These are phyloP conservation scores for Saccharomycopsis fibuligera DNA, from an alignment of 805 yeast species.

Conservation along the genomic window DNA sequence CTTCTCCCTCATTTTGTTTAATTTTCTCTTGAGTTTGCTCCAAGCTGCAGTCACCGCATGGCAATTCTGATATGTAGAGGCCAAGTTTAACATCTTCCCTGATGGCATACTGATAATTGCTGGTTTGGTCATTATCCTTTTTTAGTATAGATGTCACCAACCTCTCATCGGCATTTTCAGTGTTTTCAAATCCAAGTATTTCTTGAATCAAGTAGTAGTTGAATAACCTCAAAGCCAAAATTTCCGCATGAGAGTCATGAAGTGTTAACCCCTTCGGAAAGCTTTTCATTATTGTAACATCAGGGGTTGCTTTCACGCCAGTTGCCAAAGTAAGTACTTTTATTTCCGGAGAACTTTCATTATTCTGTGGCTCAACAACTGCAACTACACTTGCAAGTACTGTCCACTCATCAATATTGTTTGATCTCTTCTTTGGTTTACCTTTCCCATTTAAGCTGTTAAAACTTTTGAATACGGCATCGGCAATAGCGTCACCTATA, in stretches of 20 bases:
- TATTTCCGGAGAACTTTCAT: slow-evolving; percentile 13
- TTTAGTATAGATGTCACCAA: not conserved
- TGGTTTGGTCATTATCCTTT: slow-evolving; percentile 11
- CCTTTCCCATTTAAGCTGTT: slow-evolving; percentile 49
- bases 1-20: not conserved
- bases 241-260: slow-evolving; percentile 91
- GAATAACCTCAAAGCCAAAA: slow-evolving; percentile 63
- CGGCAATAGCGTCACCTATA: not conserved
- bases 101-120: slow-evolving; percentile 26
- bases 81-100: slow-evolving; percentile 40
- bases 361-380: slow-evolving; percentile 12
- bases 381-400: slow-evolving; percentile 71
- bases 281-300: slow-evolving; percentile 33
- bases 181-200: slow-evolving; percentile 23
- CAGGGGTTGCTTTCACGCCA: slow-evolving; percentile 78
- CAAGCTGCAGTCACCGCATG: slow-evolving; percentile 90
- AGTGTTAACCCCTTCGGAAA: slow-evolving; percentile 51
- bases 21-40: not conserved
- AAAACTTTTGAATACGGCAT: slow-evolving; percentile 22
- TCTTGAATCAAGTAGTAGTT: slow-evolving; percentile 55
- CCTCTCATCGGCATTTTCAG: not conserved
- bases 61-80: slow-evolving; percentile 65
- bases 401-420: slow-evolving; percentile 75
- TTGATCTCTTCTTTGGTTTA: slow-evolving; percentile 55
- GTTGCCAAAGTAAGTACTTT: slow-evolving; percentile 42